phyloP scores from a whole-genome alignment of 2,329 filamentous ascomycete species.

The Colletotrichum sidae region DNA sequence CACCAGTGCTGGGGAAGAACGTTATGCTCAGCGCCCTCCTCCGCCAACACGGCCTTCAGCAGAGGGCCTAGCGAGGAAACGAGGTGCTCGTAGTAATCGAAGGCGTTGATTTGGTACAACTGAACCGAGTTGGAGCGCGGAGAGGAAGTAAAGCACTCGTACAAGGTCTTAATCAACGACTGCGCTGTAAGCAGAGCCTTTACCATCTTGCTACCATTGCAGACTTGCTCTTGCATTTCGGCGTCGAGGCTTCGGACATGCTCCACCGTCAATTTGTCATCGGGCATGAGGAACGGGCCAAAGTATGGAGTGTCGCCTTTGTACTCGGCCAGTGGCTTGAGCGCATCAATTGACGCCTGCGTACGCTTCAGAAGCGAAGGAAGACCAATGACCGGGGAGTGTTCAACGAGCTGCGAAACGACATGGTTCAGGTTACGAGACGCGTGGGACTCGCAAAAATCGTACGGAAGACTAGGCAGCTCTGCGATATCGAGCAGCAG shows the following conservation, averaged over 20 bases:
- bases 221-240: constrained; percentile 55
- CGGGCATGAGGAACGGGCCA: constrained; percentile 69
- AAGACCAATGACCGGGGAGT: constrained; percentile 82
- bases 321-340: constrained; percentile 72
- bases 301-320: constrained; percentile 75
- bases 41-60: constrained; percentile 83
- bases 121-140: constrained; percentile 72
- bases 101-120: constrained; percentile 83
- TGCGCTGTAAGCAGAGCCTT: constrained; percentile 84
- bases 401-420: constrained; percentile 82
- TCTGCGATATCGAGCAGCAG: constrained; percentile 86
- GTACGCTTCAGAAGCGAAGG: constrained; percentile 83
- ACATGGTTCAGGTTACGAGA: constrained; percentile 79
- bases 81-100: constrained; percentile 83
- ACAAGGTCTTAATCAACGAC: constrained; percentile 79
- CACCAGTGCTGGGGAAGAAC: constrained; percentile 78
- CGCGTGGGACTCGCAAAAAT: constrained; percentile 75
- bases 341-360: constrained; percentile 73
- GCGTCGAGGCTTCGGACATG: constrained; percentile 50
- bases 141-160: constrained; percentile 78
- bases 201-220: constrained; percentile 78
- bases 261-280: constrained; percentile 44
- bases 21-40: constrained; percentile 81
- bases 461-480: constrained; percentile 81
- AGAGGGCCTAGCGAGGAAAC: constrained; percentile 81